Percentiles rank a stretch among this genome's conserved stretches.
phyloP scores from a whole-genome alignment of 1,139 yeast species.

The Fermentozyma sake region DNA sequence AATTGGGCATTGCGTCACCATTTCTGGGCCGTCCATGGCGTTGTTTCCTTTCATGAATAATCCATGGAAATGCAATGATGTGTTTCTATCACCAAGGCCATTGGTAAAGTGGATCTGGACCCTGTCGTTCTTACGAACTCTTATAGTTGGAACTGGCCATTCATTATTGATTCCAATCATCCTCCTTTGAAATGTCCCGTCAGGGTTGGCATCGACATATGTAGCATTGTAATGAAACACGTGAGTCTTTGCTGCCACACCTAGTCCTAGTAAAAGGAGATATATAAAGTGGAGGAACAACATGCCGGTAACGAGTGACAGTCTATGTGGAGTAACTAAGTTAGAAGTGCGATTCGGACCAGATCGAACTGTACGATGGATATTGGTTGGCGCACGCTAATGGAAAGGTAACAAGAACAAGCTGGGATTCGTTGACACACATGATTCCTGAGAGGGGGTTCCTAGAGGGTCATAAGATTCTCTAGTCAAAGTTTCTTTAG shows the following conservation, averaged over 20 bases:
- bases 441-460: too few relatives aligned
- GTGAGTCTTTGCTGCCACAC: conserved; percentile 44
- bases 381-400: too few relatives aligned
- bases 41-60: conserved; percentile 55
- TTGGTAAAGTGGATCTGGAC: conserved; percentile 56
- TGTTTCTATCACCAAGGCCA: conserved; percentile 48
- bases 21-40: conserved; percentile 77
- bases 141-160: conserved; percentile 73
- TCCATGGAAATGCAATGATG: conserved; percentile 77
- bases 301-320: not conserved
- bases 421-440: too few relatives aligned
- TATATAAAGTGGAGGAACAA: not conserved
- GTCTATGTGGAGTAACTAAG: not conserved
- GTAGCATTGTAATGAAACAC: conserved; percentile 49
- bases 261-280: conserved; percentile 4
- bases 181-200: conserved; percentile 45
- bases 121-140: conserved; percentile 61
- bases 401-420: too few relatives aligned
- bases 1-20: conserved; percentile 75
- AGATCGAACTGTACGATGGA: too few relatives aligned
- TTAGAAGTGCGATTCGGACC: conserved; percentile 1
- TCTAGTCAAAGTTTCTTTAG: too few relatives aligned
- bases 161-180: conserved; percentile 65
- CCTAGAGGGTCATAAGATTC: too few relatives aligned
- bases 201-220: conserved; percentile 63